Conservation (phyloP, 2,329 filamentous ascomycete genomes). For the Xenoacremonium recifei region DNA sequence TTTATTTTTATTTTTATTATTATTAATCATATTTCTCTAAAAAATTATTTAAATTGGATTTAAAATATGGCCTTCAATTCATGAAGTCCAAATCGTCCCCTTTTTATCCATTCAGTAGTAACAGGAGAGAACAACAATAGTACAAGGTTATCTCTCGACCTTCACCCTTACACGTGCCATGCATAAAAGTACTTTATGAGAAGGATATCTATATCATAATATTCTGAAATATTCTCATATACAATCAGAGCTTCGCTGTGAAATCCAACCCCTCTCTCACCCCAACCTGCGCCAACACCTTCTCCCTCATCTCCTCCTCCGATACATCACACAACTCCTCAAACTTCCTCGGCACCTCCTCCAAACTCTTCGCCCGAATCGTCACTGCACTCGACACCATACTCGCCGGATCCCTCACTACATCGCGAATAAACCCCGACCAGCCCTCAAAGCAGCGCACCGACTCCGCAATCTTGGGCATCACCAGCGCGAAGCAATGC, state of each 20-base stretch:
- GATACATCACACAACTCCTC: conserved; percentile 40
- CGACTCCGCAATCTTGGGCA: conserved; percentile 45
- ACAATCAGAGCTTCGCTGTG: conserved; percentile 32
- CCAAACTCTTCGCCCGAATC: conserved; percentile 50
- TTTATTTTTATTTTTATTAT: no score
- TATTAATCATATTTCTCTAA: no score
- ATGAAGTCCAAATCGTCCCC: no score
- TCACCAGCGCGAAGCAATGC: conserved; percentile 65
- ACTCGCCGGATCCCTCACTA: conserved; percentile 32
- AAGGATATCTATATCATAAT: no score
- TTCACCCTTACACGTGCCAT: no score
- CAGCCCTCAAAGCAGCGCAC: conserved; percentile 54
- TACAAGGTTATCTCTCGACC: no score
- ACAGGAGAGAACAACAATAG: no score
- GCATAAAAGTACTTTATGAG: no score
- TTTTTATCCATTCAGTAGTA: no score
- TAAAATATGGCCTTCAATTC: no score
- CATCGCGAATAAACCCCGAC: conserved; percentile 53
- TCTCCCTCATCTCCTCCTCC: conserved; percentile 41
- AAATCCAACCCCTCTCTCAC: conserved; percentile 8
- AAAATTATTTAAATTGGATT: no score
- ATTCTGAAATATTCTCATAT: no score
- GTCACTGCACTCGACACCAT: conserved; percentile 41
- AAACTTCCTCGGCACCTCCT: conserved; percentile 46
- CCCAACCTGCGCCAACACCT: conserved; percentile 31